Conservation (phyloP, 441 rosid species). For the Jatropha multifida region DNA sequence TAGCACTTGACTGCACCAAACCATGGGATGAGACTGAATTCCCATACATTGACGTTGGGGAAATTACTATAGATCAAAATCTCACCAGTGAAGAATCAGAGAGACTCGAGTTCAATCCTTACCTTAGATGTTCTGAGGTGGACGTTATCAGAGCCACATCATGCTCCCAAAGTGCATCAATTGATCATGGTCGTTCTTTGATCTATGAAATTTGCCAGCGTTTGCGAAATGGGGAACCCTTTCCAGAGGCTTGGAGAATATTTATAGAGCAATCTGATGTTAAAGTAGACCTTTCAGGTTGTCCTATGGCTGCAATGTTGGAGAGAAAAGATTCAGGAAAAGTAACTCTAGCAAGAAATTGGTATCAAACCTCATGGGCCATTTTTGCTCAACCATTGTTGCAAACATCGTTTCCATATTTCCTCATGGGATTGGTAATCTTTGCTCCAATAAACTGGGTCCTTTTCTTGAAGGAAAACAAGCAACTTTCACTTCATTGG, state of each 20-base stretch:
- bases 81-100: slow-evolving; percentile 55
- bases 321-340: slow-evolving; percentile 29
- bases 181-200: slow-evolving; percentile 70
- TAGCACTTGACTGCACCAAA: slow-evolving; percentile 59
- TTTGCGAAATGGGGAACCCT: slow-evolving; percentile 54
- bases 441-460: slow-evolving; percentile 35
- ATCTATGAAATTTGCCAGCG: slow-evolving; percentile 70
- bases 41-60: slow-evolving; percentile 54
- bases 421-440: slow-evolving; percentile 42
- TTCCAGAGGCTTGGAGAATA: slow-evolving; percentile 63
- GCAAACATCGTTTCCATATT: slow-evolving; percentile 56
- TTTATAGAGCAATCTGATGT: slow-evolving; percentile 69
- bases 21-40: slow-evolving; percentile 64
- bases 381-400: slow-evolving; percentile 53
- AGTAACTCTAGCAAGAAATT: slow-evolving; percentile 50
- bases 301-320: slow-evolving; percentile 56
- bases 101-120: slow-evolving; percentile 59
- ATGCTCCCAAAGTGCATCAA: slow-evolving; percentile 62
- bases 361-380: slow-evolving; percentile 53
- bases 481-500: slow-evolving; percentile 37
- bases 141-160: slow-evolving; percentile 61
- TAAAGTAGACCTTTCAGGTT: slow-evolving; percentile 61
- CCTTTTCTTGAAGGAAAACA: slow-evolving; percentile 33
- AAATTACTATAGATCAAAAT: slow-evolving; percentile 43
- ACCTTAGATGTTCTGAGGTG: slow-evolving; percentile 42